Evolutionary conservation across 1,284 basidiomycete species (phyloP).

Genomic region (Sanghuangporus weigelae): DNA sequence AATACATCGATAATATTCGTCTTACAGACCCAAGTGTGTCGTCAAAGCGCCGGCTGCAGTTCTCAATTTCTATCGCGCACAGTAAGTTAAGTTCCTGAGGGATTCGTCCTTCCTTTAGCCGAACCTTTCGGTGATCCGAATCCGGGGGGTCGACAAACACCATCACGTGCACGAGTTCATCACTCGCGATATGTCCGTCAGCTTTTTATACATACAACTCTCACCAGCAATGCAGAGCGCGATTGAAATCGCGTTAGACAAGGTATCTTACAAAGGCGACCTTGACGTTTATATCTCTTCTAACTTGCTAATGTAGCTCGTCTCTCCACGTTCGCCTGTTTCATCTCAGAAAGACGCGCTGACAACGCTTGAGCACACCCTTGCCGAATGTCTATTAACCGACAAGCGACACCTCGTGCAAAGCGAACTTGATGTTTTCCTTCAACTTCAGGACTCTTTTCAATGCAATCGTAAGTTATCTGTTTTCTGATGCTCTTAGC

Average conservation of each 20-base stretch:
- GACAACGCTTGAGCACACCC: conserved; percentile 49
- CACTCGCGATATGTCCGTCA: conserved; percentile 15
- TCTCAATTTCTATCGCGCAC: too few relatives aligned
- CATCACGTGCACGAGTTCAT: conserved; percentile 1
- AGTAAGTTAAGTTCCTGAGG: too few relatives aligned
- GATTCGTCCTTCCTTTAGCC: too few relatives aligned
- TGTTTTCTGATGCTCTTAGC: not conserved
- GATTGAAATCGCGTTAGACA: conserved; percentile 60
- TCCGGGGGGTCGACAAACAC: not conserved
- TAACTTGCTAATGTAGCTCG: conserved; percentile 38
- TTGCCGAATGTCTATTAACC: conserved; percentile 49
- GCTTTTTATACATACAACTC: conserved; percentile 15
- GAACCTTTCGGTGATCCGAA: not conserved
- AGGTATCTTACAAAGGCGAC: conserved; percentile 37
- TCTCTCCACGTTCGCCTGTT: conserved; percentile 50
- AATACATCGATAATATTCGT: too few relatives aligned
- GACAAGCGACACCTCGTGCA: conserved; percentile 37
- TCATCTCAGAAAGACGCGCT: conserved; percentile 48
- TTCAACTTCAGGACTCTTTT: conserved; percentile 66
- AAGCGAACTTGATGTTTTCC: conserved; percentile 34
- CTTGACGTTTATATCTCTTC: not conserved
- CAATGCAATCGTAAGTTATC: conserved; percentile 64
- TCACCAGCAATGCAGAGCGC: conserved; percentile 4
- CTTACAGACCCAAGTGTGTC: too few relatives aligned
- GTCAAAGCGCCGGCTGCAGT: too few relatives aligned